Conservation (phyloP, 441 rosid genomes). For the Bocquillonia castaneifolia region DNA sequence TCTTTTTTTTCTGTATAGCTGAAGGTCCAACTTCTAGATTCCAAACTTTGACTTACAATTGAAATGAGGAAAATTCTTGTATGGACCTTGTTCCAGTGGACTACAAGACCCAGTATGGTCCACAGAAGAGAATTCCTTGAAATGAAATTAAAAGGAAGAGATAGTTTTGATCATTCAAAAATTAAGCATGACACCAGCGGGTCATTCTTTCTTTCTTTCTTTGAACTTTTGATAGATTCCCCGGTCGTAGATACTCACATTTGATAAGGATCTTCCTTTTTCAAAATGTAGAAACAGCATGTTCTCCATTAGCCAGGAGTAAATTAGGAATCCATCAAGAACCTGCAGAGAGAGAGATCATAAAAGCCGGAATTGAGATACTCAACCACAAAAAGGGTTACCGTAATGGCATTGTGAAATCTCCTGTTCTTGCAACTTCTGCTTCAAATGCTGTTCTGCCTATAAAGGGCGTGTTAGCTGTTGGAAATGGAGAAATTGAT, state of each 20-base stretch:
- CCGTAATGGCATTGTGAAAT: conserved; percentile 19
- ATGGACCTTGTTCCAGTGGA: too few relatives aligned
- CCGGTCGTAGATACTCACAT: background rate
- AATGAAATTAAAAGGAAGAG: background rate
- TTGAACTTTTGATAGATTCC: too few relatives aligned
- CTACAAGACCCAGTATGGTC: too few relatives aligned
- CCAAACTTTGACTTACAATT: background rate
- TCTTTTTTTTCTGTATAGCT: background rate
- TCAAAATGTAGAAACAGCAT: conserved; percentile 33
- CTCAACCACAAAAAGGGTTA: conserved; percentile 14
- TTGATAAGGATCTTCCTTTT: conserved; percentile 3
- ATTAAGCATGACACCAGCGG: background rate
- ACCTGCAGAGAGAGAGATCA: conserved; percentile 16
- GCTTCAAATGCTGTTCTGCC: conserved; percentile 11
- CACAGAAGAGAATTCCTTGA: too few relatives aligned
- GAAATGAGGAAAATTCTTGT: too few relatives aligned
- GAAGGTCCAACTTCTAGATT: background rate
- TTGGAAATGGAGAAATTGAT: conserved; percentile 21
- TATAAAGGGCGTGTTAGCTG: conserved; percentile 12
- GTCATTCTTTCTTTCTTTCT: background rate
- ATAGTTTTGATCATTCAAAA: background rate
- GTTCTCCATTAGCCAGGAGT: conserved; percentile 21
- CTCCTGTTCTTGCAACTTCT: conserved; percentile 14
- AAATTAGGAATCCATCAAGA: conserved; percentile 25
- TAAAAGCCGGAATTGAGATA: conserved; percentile 17